Conservation (phyloP, 2,329 filamentous ascomycete species). For the Metarhizium album region DNA sequence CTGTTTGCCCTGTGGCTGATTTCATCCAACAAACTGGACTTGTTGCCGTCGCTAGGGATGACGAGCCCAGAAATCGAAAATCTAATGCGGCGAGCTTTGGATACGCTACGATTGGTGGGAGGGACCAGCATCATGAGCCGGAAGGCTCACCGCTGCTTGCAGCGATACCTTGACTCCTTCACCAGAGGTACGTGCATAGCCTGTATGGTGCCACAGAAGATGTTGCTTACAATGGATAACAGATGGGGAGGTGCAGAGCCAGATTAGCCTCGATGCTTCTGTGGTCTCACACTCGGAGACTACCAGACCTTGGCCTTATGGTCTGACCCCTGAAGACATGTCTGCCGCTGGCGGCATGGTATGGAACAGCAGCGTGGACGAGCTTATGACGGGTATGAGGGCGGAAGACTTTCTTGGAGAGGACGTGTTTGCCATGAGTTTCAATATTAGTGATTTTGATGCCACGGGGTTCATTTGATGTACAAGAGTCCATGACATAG, state of each 20-base stretch:
- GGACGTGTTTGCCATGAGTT: constrained; percentile 8
- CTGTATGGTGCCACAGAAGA: neutral
- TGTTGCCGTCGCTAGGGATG: constrained; percentile 6
- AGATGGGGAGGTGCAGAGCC: neutral
- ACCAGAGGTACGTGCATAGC: neutral
- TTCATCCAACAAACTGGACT: constrained; percentile 5
- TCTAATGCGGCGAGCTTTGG: constrained; percentile 8
- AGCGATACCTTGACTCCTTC: constrained; percentile 10
- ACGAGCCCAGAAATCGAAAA: constrained; percentile 8
- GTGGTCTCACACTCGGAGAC: neutral
- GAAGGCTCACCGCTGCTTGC: constrained; percentile 14
- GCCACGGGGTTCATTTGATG: constrained; percentile 10
- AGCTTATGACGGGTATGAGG: constrained; percentile 8
- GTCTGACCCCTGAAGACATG: neutral
- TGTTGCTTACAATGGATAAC: neutral
- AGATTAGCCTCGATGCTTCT: neutral
- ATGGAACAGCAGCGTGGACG: constrained; percentile 5
- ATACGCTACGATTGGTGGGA: constrained; percentile 10
- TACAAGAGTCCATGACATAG: neutral
- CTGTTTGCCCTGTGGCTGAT: constrained; percentile 18
- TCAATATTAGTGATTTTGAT: constrained; percentile 12
- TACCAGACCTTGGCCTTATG: neutral
- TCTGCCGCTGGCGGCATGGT: neutral
- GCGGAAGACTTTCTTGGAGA: constrained; percentile 5
- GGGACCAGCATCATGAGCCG: constrained; percentile 13